phyloP scores from a whole-genome alignment of 257 asterid species.

The Petunia secreta region DNA sequence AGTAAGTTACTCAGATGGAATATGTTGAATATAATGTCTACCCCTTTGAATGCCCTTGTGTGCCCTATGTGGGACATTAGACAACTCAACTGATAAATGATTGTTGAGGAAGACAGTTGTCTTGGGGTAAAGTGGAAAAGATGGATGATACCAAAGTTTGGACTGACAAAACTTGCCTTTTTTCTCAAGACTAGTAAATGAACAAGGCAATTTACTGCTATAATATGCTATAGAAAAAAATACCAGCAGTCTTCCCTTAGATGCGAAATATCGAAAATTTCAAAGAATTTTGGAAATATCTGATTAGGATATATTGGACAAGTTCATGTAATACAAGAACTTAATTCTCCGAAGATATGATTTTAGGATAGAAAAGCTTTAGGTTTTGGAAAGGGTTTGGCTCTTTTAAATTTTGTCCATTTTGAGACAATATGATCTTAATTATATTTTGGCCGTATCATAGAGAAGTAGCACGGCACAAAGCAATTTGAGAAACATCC shows the following conservation, averaged over 20 bases:
- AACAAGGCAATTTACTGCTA: neutral
- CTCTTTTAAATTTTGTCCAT: slow-evolving; percentile 11
- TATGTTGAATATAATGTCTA: slow-evolving; percentile 6
- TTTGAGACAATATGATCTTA: slow-evolving; percentile 10
- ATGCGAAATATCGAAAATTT: neutral
- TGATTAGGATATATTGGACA: slow-evolving; percentile 10
- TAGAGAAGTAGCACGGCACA: neutral
- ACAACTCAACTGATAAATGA: neutral
- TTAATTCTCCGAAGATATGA: slow-evolving; percentile 18
- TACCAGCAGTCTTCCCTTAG: neutral
- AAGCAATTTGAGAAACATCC: slow-evolving; percentile 8
- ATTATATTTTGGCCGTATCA: slow-evolving; percentile 1
- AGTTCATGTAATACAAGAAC: neutral
- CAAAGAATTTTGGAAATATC: neutral
- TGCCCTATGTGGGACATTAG: slow-evolving; percentile 13
- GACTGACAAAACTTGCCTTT: slow-evolving; percentile 13
- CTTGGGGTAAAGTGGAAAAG: neutral
- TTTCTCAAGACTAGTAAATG: neutral
- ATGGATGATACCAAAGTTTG: neutral
- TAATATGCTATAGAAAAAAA: neutral
- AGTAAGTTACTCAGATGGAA: slow-evolving; percentile 14
- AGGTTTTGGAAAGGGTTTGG: slow-evolving; percentile 12
- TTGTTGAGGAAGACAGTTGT: neutral
- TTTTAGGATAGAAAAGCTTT: neutral
- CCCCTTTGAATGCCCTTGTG: slow-evolving; percentile 12